A percentile compares a stretch with the other conserved stretches of the same genome.
These are phyloP conservation scores for Dendrocalamus latiflorus DNA, from an alignment of 202 grass and related monocot species.

Conservation along the genomic window DNA sequence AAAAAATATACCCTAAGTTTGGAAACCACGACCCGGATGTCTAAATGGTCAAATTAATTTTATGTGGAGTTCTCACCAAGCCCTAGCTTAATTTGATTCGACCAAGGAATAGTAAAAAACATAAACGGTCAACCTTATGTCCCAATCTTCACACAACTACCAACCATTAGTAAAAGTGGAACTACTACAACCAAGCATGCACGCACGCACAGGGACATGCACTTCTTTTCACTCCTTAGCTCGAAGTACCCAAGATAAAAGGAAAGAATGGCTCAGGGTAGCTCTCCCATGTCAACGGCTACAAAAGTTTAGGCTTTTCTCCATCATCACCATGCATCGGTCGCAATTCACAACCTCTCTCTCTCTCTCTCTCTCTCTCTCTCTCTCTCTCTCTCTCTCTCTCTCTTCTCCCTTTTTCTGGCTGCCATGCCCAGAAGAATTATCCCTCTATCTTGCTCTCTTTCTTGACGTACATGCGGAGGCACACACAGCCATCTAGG, in stretches of 20 bases:
- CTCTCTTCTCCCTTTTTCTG: background rate
- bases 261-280: background rate
- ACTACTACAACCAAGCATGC: background rate
- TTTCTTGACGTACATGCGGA: background rate
- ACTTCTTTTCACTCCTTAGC: constrained; percentile 9
- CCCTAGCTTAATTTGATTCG: background rate
- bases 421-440: background rate
- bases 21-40: background rate
- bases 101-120: background rate
- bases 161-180: background rate
- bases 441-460: background rate
- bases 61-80: background rate
- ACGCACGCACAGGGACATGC: background rate
- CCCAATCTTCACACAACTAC: background rate
- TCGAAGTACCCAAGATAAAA: background rate
- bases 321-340: background rate
- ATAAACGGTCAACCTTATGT: background rate
- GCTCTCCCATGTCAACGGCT: constrained; percentile 30
- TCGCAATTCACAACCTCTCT: background rate
- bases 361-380: background rate
- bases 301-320: constrained; percentile 36
- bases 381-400: background rate
- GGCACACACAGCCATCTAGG: background rate
- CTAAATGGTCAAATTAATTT: background rate
- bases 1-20: too few species aligned